Conservation (phyloP, 1,139 yeast species). For the Kodamaea arcana region DNA sequence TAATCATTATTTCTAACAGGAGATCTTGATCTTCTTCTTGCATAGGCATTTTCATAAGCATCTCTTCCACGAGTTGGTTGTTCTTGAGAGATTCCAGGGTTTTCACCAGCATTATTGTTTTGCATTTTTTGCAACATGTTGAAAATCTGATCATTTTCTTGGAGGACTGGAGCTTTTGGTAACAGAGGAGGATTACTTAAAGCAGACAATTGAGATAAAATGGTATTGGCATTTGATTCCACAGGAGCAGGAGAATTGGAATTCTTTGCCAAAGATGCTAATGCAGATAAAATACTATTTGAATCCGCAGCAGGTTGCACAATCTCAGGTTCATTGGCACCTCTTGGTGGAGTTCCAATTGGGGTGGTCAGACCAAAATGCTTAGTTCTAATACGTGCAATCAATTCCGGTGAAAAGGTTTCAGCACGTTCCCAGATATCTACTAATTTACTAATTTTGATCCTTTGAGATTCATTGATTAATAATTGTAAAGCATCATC, state of each 20-base stretch:
- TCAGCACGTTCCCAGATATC: slow-evolving; percentile 91
- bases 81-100: slow-evolving; percentile 6
- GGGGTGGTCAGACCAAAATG: slow-evolving; percentile 56
- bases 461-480: slow-evolving; percentile 50
- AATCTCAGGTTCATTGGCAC: slow-evolving; percentile 22
- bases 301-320: slow-evolving; percentile 37
- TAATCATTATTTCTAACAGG: slow-evolving; percentile 31
- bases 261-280: slow-evolving; percentile 50
- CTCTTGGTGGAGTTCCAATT: slow-evolving; percentile 53
- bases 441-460: slow-evolving; percentile 74
- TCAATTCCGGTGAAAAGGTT: slow-evolving; percentile 59
- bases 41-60: slow-evolving; percentile 22
- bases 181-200: slow-evolving; percentile 20
- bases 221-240: slow-evolving; percentile 30
- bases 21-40: slow-evolving; percentile 58
- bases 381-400: slow-evolving; percentile 55
- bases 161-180: slow-evolving; percentile 12
- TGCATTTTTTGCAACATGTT: slow-evolving; percentile 47
- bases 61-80: slow-evolving; percentile 9
- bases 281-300: slow-evolving; percentile 59
- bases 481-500: slow-evolving; percentile 58
- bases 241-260: slow-evolving; percentile 10
- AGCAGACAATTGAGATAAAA: slow-evolving; percentile 44
- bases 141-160: slow-evolving; percentile 30
- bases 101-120: slow-evolving; percentile 11